phyloP scores from a whole-genome alignment of 2,329 filamentous ascomycete species.

The Calonectria pseudoreteaudii region DNA sequence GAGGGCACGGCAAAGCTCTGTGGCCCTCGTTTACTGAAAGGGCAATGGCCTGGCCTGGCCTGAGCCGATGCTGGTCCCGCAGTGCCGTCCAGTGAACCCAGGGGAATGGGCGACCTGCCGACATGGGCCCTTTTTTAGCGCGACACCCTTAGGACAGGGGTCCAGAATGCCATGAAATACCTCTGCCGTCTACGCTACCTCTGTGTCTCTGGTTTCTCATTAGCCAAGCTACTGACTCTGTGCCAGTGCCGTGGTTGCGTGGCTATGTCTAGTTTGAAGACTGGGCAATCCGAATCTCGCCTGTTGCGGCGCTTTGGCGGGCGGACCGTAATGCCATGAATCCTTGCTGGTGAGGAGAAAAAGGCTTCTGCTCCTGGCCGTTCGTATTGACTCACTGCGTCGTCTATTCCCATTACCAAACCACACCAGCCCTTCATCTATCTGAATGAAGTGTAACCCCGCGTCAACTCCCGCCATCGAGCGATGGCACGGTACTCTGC shows the following conservation, averaged over 20 bases:
- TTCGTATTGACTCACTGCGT: conserved; percentile 23
- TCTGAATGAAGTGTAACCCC: conserved; percentile 27
- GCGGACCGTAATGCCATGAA: conserved; percentile 20
- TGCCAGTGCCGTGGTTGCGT: conserved; percentile 25
- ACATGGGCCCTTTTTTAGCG: conserved; percentile 29
- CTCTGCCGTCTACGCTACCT: conserved; percentile 29
- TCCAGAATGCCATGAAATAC: conserved; percentile 27
- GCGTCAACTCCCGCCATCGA: conserved; percentile 29
- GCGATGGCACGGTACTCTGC: conserved; percentile 30
- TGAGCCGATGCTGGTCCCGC: conserved; percentile 34
- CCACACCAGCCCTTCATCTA: conserved; percentile 18
- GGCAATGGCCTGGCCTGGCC: conserved; percentile 27
- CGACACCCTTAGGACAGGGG: conserved; percentile 28
- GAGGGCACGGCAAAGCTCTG: conserved; percentile 27
- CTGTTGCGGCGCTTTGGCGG: conserved; percentile 20
- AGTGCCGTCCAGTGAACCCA: conserved; percentile 31
- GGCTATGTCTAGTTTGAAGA: conserved; percentile 17
- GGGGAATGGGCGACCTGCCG: conserved; percentile 36
- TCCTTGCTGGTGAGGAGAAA: conserved; percentile 5
- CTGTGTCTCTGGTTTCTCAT: conserved; percentile 14
- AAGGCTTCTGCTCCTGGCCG: conserved; percentile 23
- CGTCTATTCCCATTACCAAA: conserved; percentile 11
- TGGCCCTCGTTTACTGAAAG: conserved; percentile 32
- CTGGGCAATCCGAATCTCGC: conserved; percentile 14
- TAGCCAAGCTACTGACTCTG: conserved; percentile 17